A percentile compares a stretch with the other conserved stretches of the same genome.
Conservation (phyloP, 2,329 filamentous ascomycete genomes). For the Colletotrichum lentis region DNA sequence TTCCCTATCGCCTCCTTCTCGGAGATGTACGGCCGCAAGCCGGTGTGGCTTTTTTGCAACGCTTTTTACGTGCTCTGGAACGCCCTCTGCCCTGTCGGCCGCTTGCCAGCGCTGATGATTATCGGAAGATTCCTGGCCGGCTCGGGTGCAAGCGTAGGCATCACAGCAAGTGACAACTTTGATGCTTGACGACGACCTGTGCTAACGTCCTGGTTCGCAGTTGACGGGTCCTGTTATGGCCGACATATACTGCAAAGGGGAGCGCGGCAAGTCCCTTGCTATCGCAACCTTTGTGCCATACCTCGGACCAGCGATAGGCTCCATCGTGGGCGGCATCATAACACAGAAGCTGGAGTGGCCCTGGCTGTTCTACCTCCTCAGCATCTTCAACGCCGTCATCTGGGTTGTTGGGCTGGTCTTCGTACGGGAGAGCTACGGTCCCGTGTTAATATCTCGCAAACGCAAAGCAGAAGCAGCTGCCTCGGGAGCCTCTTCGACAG, state of each 20-base stretch:
- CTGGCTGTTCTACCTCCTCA: conserved; percentile 55
- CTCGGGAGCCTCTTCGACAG: background rate
- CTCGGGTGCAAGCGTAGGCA: conserved; percentile 45
- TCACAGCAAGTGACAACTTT: conserved; percentile 41
- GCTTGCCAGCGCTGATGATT: conserved; percentile 58
- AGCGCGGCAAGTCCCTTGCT: conserved; percentile 49
- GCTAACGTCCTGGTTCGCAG: too few species aligned
- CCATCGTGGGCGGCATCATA: conserved; percentile 53
- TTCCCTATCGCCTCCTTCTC: conserved; percentile 53
- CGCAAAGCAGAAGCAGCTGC: background rate
- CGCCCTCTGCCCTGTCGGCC: conserved; percentile 59
- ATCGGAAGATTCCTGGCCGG: conserved; percentile 69
- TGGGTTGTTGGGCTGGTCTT: conserved; percentile 49
- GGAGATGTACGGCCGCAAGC: conserved; percentile 51
- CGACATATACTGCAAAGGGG: conserved; percentile 48
- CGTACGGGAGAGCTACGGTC: conserved; percentile 59
- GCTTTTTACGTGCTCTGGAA: conserved; percentile 48
- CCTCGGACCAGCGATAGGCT: conserved; percentile 53
- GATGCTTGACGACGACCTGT: background rate
- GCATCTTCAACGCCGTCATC: conserved; percentile 46
- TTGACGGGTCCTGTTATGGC: conserved; percentile 48
- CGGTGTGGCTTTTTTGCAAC: conserved; percentile 50
- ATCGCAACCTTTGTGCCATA: conserved; percentile 54
- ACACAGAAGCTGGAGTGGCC: conserved; percentile 50
- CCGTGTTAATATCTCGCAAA: conserved; percentile 50